Evolutionary conservation across 176 grass and related monocot genomes (phyloP).

Genomic region (Saccharum officinarum): DNA sequence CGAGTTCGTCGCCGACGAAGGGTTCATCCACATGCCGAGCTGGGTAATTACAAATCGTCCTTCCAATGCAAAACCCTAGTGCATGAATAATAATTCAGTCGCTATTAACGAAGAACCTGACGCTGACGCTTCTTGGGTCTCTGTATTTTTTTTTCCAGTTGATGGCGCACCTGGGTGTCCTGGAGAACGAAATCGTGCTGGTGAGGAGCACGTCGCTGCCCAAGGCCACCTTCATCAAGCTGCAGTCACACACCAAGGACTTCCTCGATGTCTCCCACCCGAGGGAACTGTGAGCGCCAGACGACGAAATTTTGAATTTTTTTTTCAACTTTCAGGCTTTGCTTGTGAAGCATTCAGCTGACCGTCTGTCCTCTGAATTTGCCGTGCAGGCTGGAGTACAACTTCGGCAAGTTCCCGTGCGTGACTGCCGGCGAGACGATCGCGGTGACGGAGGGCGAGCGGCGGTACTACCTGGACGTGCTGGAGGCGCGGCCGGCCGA

Average conservation of each 20-base stretch:
- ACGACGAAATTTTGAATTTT: neutral
- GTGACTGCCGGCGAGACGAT: constrained; percentile 78
- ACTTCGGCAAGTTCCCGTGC: constrained; percentile 51
- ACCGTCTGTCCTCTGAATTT: no score
- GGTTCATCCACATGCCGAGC: constrained; percentile 72
- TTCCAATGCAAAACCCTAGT: neutral
- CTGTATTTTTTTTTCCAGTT: constrained; percentile 9
- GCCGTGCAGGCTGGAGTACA: constrained; percentile 53
- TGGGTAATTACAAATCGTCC: constrained; percentile 28
- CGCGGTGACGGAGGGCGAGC: constrained; percentile 53
- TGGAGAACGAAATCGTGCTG: constrained; percentile 54
- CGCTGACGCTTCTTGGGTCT: neutral
- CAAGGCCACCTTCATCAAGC: constrained; percentile 70
- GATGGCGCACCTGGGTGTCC: constrained; percentile 63
- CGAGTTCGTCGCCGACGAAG: constrained; percentile 76
- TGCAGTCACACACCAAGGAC: constrained; percentile 67
- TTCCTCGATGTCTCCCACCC: constrained; percentile 44
- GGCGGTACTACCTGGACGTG: constrained; percentile 64
- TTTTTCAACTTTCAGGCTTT: neutral
- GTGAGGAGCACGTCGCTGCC: constrained; percentile 56
- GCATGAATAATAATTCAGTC: neutral
- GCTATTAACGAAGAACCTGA: neutral
- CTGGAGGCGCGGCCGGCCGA: constrained; percentile 55
- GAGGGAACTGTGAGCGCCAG: constrained; percentile 49
- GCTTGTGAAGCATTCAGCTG: neutral